Percentiles rank a stretch among this genome's conserved stretches.
Evolutionary conservation across 495 filamentous ascomycete genomes (phyloP).

Genomic region (Aspergillus olivimuriae): DNA sequence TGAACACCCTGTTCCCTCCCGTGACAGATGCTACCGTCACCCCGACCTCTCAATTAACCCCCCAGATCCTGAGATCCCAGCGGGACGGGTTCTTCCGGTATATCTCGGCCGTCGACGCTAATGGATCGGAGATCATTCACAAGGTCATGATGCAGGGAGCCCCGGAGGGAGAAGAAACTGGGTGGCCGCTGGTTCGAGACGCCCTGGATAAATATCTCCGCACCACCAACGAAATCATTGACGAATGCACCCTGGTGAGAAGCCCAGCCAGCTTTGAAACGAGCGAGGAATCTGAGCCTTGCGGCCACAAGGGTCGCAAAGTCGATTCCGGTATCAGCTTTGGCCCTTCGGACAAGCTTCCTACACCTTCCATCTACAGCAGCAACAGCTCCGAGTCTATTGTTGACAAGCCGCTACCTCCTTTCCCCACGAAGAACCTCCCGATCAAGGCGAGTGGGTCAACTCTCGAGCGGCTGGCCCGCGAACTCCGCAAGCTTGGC

Average conservation of each 20-base stretch:
- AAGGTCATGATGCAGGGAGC: constrained; percentile 50
- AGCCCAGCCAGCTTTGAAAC: constrained; percentile 41
- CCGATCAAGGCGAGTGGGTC: constrained; percentile 35
- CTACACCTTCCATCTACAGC: constrained; percentile 25
- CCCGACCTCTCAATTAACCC: constrained; percentile 51
- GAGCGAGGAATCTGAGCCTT: constrained; percentile 19
- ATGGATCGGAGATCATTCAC: constrained; percentile 50
- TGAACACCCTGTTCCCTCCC: constrained; percentile 71
- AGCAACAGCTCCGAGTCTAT: constrained; percentile 25
- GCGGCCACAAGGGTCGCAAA: constrained; percentile 43
- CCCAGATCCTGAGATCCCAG: constrained; percentile 47
- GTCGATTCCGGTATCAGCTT: constrained; percentile 63
- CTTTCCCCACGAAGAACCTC: constrained; percentile 21
- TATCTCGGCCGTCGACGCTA: constrained; percentile 53
- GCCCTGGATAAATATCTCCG: constrained; percentile 56
- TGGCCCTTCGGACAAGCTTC: constrained; percentile 25
- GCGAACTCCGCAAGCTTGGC: constrained; percentile 48
- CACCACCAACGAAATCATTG: constrained; percentile 52
- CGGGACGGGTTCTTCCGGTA: constrained; percentile 62
- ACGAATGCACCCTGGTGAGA: constrained; percentile 49
- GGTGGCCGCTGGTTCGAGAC: constrained; percentile 51
- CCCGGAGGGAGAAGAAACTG: constrained; percentile 42
- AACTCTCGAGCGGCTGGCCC: constrained; percentile 52
- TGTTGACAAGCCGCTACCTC: constrained; percentile 43
- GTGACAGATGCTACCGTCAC: constrained; percentile 36